Conservation (phyloP, 495 filamentous ascomycete genomes). For the Talaromyces ruber region DNA sequence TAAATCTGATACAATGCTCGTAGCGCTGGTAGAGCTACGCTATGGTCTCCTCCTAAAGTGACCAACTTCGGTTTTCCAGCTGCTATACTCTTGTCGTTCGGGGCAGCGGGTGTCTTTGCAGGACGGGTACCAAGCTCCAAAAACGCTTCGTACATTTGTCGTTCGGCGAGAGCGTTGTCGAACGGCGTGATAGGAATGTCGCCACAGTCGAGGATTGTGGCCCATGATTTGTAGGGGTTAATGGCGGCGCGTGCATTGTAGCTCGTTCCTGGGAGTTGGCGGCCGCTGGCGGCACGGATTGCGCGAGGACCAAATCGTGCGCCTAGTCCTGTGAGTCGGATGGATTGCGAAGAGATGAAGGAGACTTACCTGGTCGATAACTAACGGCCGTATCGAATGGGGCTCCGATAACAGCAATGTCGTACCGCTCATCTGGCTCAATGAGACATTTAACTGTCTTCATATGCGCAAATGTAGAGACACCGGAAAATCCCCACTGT, state of each 20-base stretch:
- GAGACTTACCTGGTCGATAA: constrained; percentile 59
- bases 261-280: constrained; percentile 62
- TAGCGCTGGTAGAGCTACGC: constrained; percentile 66
- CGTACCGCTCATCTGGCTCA: constrained; percentile 54
- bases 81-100: constrained; percentile 31
- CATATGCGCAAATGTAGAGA: constrained; percentile 74
- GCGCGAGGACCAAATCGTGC: constrained; percentile 77
- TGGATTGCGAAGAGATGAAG: constrained; percentile 5
- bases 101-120: constrained; percentile 22
- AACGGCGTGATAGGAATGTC: constrained; percentile 76
- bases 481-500: constrained; percentile 70
- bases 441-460: constrained; percentile 66
- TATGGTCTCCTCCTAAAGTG: constrained; percentile 78
- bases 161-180: constrained; percentile 66
- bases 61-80: constrained; percentile 55
- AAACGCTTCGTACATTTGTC: constrained; percentile 72
- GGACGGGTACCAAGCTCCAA: constrained; percentile 49
- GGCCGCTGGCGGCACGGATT: constrained; percentile 67
- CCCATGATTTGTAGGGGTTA: constrained; percentile 71
- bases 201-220: constrained; percentile 68
- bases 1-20: constrained; percentile 64
- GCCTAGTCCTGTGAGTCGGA: constrained; percentile 40
- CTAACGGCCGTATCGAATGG: constrained; percentile 79
- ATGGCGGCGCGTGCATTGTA: constrained; percentile 72
- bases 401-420: constrained; percentile 74